Percentiles rank a stretch among this genome's conserved stretches.
phyloP scores from a whole-genome alignment of 768 basidiomycete species.

The Kondoa malvinella region DNA sequence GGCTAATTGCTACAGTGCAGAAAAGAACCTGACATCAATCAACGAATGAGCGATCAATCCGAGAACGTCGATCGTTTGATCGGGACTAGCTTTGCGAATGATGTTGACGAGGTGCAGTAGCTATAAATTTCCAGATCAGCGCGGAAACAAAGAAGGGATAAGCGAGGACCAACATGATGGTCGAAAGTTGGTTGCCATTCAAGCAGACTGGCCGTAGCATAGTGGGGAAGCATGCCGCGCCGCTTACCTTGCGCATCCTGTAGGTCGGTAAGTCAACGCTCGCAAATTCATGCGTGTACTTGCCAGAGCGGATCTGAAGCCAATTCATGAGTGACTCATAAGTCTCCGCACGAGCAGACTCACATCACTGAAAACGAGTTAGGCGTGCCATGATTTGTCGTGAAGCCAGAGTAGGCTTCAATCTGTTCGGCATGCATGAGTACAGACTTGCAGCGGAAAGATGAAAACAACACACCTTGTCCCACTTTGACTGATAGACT shows the following conservation, averaged over 20 bases:
- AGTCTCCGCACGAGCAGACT: no score
- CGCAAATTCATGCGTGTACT: no score
- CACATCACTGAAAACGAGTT: not conserved
- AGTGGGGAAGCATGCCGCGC: not conserved
- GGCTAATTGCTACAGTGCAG: not conserved
- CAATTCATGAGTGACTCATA: no score
- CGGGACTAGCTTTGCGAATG: not conserved
- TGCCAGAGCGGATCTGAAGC: no score
- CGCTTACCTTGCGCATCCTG: not conserved
- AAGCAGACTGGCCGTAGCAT: not conserved
- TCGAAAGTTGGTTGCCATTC: not conserved
- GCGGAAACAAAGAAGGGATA: not conserved
- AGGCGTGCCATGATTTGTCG: constrained; percentile 1
- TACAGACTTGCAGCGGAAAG: not conserved
- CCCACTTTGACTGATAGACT: not conserved
- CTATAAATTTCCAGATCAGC: not conserved
- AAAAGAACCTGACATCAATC: not conserved
- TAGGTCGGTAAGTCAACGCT: not conserved
- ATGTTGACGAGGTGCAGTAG: not conserved
- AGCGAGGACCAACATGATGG: not conserved
- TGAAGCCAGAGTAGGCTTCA: not conserved
- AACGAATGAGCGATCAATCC: not conserved
- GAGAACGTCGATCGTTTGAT: not conserved
- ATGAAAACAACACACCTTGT: not conserved
- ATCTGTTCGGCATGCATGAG: not conserved